Conservation (phyloP, 306 rosid species). For the Fragaria vesca region DNA sequence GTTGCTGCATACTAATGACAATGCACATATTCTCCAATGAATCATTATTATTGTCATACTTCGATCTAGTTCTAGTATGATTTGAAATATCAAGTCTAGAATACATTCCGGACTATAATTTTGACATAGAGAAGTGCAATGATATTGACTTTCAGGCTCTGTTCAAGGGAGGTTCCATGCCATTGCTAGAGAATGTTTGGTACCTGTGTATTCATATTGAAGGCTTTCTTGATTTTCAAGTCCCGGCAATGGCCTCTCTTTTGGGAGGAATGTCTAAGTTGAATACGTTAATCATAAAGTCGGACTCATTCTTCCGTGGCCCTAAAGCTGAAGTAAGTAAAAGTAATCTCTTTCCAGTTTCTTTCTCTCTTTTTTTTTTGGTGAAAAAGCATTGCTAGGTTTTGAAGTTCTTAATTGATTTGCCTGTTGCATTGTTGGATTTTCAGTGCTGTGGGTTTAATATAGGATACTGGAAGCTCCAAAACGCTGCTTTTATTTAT, state of each 20-base stretch:
- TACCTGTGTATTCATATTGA: not conserved
- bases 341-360: not conserved
- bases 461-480: not conserved
- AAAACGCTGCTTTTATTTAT: not conserved
- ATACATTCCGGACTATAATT: no score
- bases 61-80: no score
- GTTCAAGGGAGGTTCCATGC: not conserved
- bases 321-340: not conserved
- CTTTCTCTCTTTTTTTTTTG: no score
- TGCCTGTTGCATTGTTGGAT: not conserved
- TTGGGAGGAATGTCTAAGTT: conserved; percentile 4
- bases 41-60: no score
- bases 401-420: not conserved
- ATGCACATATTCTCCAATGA: not conserved
- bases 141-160: not conserved
- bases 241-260: not conserved
- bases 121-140: no score
- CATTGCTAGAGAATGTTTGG: not conserved
- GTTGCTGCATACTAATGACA: no score
- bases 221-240: not conserved
- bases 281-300: not conserved
- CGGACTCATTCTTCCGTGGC: not conserved
- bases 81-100: no score
- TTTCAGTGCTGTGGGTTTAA: not conserved
- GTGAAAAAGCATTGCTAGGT: no score